phyloP scores from a whole-genome alignment of 768 basidiomycete genomes.

The Daedaleopsis sinensis region DNA sequence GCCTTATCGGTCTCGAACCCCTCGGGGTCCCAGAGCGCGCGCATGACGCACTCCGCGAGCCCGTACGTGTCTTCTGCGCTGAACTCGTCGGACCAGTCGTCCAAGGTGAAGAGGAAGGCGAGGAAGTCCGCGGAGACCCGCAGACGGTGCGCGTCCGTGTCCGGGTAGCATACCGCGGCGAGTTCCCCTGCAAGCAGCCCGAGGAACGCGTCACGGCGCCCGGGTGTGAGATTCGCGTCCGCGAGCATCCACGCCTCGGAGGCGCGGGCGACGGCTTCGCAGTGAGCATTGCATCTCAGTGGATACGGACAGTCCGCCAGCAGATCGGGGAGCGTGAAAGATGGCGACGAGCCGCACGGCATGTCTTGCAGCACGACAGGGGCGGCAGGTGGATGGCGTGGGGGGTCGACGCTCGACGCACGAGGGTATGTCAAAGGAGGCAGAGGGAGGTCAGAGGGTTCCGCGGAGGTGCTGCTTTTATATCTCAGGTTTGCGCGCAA shows the following conservation, averaged over 20 bases:
- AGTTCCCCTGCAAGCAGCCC: slow-evolving; percentile 68
- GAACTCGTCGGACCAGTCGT: slow-evolving; percentile 45
- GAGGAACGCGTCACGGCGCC: slow-evolving; percentile 39
- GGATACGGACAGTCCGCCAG: slow-evolving; percentile 42
- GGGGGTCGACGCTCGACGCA: neutral
- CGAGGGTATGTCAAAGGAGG: neutral
- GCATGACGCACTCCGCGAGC: slow-evolving; percentile 30
- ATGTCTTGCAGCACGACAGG: neutral
- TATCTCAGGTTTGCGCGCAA: neutral
- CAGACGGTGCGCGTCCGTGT: slow-evolving; percentile 52
- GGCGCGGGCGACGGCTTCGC: slow-evolving; percentile 36
- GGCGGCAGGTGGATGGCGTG: no score
- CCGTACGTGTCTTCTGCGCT: slow-evolving; percentile 12
- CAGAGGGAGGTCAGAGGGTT: neutral
- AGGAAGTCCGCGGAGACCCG: slow-evolving; percentile 70
- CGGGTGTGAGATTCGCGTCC: slow-evolving; percentile 30
- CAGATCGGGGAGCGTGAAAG: slow-evolving; percentile 46
- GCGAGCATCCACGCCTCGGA: slow-evolving; percentile 40
- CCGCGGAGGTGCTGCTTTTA: neutral
- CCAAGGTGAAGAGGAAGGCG: slow-evolving; percentile 46
- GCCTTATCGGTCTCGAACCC: slow-evolving; percentile 27
- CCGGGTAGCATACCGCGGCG: slow-evolving; percentile 65
- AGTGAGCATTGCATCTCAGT: slow-evolving; percentile 33
- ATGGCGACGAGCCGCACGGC: neutral
- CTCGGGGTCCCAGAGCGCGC: slow-evolving; percentile 28